Base-by-base conservation (phyloP, 495 filamentous ascomycete genomes). In the Bryoglossum gracile region DNA sequence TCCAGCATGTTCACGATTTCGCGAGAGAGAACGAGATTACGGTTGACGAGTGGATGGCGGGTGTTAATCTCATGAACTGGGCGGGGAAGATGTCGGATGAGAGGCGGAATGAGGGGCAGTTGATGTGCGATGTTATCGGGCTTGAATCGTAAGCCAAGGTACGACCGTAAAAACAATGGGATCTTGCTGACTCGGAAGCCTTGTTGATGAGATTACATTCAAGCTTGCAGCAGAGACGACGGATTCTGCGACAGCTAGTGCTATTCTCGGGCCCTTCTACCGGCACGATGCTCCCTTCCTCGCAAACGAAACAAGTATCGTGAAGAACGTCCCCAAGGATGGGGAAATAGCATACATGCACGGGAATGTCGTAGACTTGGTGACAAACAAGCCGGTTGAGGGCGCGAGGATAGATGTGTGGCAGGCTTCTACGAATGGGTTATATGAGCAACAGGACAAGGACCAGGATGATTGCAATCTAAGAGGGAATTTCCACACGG, bases 381-480 rank as follows among this genome's bases (percentile, higher is more conserved):
- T 78, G 44, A 87, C 86, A 18, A 80, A 81, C 57, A 71, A 77
- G 66, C 81, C 81, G 46, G 82, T 91, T 63, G 75, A 69, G 39
- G 66, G 67, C 57, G 86, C 84, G 58, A 80, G 84, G 46, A 77
- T 91, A 61, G 87, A 92, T 64, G 83, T 89, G 71, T 92, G 87
- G 87, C 84, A 92, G 63, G 84, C 85, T 33, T 83, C 78, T 5
- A 73, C 84, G 66, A 92, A 90, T 71, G 86, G 85, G 60, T 78
- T 84, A 62, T 92, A 92, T 76, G 87, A 92, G 65, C 88, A 89
- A 80, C 87, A 92, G 69, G 87, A 90, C 66, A 81, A 83, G 30
- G 70, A 79, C 28, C 86, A 91, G 74, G 65, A 69, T 37, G 80
- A 83, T 64, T 87, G 85, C 76, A 91, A 91, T 73, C 74, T 91